Evolutionary conservation across 1,284 basidiomycete genomes (phyloP).

Genomic region (Irpex sp.): DNA sequence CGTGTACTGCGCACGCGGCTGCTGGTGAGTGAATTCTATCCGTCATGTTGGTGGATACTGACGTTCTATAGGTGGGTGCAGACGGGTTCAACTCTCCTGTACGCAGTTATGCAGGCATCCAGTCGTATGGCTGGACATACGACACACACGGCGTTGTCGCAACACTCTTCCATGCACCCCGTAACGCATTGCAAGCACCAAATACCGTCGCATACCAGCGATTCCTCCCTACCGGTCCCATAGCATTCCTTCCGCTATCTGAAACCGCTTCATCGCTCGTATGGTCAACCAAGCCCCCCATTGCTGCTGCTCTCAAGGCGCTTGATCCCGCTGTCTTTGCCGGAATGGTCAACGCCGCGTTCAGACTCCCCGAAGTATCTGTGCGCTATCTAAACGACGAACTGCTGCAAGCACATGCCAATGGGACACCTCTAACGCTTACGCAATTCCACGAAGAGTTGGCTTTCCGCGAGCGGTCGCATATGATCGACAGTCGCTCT

Average conservation of each 20-base stretch:
- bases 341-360: slow-evolving; percentile 87
- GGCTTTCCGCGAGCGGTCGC: slow-evolving; percentile 63
- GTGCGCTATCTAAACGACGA: slow-evolving; percentile 66
- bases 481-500: slow-evolving; percentile 58
- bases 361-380: slow-evolving; percentile 79
- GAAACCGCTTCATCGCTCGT: slow-evolving; percentile 83
- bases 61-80: slow-evolving; percentile 73
- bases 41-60: slow-evolving; percentile 6
- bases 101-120: slow-evolving; percentile 81
- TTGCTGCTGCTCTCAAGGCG: slow-evolving; percentile 73
- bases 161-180: slow-evolving; percentile 72
- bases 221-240: slow-evolving; percentile 93
- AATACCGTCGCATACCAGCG: slow-evolving; percentile 91
- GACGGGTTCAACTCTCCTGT: slow-evolving; percentile 97
- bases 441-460: slow-evolving; percentile 56
- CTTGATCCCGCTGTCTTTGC: slow-evolving; percentile 66
- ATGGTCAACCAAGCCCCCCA: slow-evolving; percentile 86
- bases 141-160: slow-evolving; percentile 89
- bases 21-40: slow-evolving; percentile 46
- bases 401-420: slow-evolving; percentile 50
- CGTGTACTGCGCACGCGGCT: slow-evolving; percentile 63
- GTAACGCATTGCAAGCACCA: slow-evolving; percentile 51
- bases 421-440: slow-evolving; percentile 40
- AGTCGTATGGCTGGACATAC: slow-evolving; percentile 92
- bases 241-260: slow-evolving; percentile 90